Evolutionary conservation across 257 asterid genomes (phyloP).

Genomic region (Solanum tacnaense): DNA sequence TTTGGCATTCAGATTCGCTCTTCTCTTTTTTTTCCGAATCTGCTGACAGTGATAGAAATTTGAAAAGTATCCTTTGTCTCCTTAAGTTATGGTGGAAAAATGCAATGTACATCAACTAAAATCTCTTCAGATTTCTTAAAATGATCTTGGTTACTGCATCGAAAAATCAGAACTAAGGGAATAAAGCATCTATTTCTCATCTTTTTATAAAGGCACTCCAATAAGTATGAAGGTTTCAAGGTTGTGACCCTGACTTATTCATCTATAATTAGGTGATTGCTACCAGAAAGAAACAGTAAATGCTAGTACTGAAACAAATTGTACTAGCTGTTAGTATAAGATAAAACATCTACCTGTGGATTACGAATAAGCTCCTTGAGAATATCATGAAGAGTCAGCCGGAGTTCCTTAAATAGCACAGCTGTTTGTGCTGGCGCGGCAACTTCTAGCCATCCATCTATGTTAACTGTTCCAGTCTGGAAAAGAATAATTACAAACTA

Average conservation of each 20-base stretch:
- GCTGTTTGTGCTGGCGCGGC: constrained; percentile 95
- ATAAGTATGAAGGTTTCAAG: not conserved
- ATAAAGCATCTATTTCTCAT: not conserved
- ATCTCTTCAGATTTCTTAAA: not conserved
- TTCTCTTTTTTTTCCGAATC: not conserved
- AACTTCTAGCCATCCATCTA: constrained; percentile 84
- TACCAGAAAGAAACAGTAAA: not conserved
- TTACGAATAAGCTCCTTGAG: constrained; percentile 72
- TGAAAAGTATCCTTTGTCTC: not conserved
- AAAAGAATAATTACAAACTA: constrained; percentile 6
- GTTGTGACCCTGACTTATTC: not conserved
- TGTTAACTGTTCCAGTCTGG: constrained; percentile 66
- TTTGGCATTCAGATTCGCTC: not conserved
- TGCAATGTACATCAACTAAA: not conserved
- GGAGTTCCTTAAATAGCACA: constrained; percentile 85
- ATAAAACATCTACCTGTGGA: constrained; percentile 57
- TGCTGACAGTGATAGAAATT: not conserved
- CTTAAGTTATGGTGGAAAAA: not conserved
- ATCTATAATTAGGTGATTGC: not conserved
- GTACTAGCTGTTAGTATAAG: not conserved
- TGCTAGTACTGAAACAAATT: not conserved
- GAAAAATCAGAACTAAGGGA: not conserved
- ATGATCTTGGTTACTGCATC: not conserved
- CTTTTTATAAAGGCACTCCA: not conserved
- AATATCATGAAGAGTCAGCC: constrained; percentile 67